Evolutionary conservation across 2,329 filamentous ascomycete species (phyloP), one percentile per base, ranked within the genome.

Genomic region (Gnomoniopsis sp.): DNA sequence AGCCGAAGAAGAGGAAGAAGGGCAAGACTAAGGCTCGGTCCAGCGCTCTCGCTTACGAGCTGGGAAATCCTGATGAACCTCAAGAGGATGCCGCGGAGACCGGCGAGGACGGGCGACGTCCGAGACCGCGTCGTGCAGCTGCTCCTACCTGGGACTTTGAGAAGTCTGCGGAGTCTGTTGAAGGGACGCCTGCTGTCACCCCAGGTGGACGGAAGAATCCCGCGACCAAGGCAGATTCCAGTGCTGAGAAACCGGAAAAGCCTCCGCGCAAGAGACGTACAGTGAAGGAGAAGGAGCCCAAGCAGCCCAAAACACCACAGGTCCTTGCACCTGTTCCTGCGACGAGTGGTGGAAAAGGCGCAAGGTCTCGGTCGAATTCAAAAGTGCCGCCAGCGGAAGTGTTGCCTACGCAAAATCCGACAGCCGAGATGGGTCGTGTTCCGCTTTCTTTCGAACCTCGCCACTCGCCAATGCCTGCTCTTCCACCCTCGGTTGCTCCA

Each of bases 141-240:
- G 89, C 90, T 12, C 89, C 90, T 3, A 90, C 86, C 0, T 93
- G 88, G 76, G 84, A 84, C 46, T 84, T 81, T 59, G 88, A 90
- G 66, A 77, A 77, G 30, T 82, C 69, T 2, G 57, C 65, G 1
- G 68, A 61, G 11, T 59, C 68, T 41, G 48, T 62, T 3, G 69
- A 68, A 21, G 64, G 64, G 10, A 60, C 87, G 72, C 66, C 77
- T 68, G 57, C 76, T 11, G 80, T 81, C n/a, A 88, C 85, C 3
- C 82, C 83, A 2, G 77, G 78, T 3, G 79, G 81, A 23, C 78
- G 83, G 59, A 80, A 76, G 58, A 76, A 71, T 15, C 69, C 66
- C 26, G 65, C 72, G 17, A 4, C 66, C 48, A 82, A 77, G 65
- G 74, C 72, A 49, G 75, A 82, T 26, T 73, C 70, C 48, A 69